Conservation (phyloP, 306 rosid genomes). For the Vachellia collinsii region DNA sequence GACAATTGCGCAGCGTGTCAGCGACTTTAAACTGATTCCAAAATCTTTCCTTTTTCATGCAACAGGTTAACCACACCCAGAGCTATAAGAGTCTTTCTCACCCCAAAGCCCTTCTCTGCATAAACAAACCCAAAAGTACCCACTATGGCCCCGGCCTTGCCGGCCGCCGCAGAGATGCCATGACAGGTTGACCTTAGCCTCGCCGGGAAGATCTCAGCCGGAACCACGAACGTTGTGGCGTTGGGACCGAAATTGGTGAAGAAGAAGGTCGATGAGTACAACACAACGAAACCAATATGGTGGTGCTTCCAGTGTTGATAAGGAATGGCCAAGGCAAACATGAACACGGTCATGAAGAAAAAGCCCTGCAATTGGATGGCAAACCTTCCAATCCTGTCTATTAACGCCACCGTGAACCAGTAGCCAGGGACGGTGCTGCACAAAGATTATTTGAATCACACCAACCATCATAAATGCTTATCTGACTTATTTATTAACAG, state of each 20-base stretch:
- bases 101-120: constrained; percentile 60
- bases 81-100: constrained; percentile 56
- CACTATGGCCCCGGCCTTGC: constrained; percentile 90
- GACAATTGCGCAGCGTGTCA: no score
- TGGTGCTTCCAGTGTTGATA: constrained; percentile 77
- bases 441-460: no score
- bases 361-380: constrained; percentile 79
- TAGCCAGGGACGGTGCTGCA: constrained; percentile 92
- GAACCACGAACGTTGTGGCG: constrained; percentile 83
- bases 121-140: constrained; percentile 84
- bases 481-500: no score
- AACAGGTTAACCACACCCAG: constrained; percentile 64
- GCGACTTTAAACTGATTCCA: no score
- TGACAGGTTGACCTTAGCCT: constrained; percentile 87
- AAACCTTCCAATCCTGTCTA: constrained; percentile 71
- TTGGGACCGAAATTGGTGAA: constrained; percentile 91
- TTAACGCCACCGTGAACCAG: constrained; percentile 85
- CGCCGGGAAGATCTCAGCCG: constrained; percentile 89
- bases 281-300: constrained; percentile 72
- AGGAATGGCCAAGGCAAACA: constrained; percentile 86
- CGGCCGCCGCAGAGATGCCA: constrained; percentile 87
- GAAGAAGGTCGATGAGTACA: constrained; percentile 90
- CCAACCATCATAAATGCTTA: no score
- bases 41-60: no score
- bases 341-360: constrained; percentile 88